phyloP scores from a whole-genome alignment of 1,284 basidiomycete species.

The Sporisorium exsertum region DNA sequence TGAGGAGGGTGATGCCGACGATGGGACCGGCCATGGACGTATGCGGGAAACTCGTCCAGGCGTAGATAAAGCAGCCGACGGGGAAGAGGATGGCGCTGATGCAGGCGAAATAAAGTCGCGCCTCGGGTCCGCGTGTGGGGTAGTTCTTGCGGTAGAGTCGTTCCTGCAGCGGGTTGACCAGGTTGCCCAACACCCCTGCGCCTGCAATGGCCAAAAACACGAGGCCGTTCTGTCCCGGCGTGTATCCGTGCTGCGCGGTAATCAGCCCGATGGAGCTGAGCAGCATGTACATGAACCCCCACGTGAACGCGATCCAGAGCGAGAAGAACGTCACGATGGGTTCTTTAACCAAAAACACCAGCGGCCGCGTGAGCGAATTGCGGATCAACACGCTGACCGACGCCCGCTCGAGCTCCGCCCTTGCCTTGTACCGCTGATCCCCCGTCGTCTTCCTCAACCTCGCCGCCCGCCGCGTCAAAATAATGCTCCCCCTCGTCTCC shows the following conservation, averaged over 20 bases:
- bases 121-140: constrained; percentile 70
- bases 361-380: constrained; percentile 77
- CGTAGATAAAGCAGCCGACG: constrained; percentile 60
- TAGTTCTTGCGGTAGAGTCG: constrained; percentile 37
- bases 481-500: constrained; percentile 69
- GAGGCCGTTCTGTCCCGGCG: constrained; percentile 71
- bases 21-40: constrained; percentile 59
- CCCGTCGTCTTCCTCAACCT: constrained; percentile 72
- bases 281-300: constrained; percentile 80
- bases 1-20: constrained; percentile 65
- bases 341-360: constrained; percentile 75
- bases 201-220: constrained; percentile 54
- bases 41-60: constrained; percentile 67
- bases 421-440: constrained; percentile 75
- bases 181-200: constrained; percentile 74
- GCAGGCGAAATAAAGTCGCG: constrained; percentile 71
- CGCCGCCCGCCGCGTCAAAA: constrained; percentile 69
- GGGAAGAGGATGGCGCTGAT: constrained; percentile 54
- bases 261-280: constrained; percentile 69
- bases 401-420: constrained; percentile 76
- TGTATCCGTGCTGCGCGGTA: constrained; percentile 75
- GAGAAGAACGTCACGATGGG: constrained; percentile 76
- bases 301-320: constrained; percentile 71
- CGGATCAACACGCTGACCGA: constrained; percentile 75
- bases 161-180: constrained; percentile 74